Evolutionary conservation across 1,284 basidiomycete species (phyloP), one percentile per base, ranked within the genome.

Genomic region (Trichosporon coremiiforme): DNA sequence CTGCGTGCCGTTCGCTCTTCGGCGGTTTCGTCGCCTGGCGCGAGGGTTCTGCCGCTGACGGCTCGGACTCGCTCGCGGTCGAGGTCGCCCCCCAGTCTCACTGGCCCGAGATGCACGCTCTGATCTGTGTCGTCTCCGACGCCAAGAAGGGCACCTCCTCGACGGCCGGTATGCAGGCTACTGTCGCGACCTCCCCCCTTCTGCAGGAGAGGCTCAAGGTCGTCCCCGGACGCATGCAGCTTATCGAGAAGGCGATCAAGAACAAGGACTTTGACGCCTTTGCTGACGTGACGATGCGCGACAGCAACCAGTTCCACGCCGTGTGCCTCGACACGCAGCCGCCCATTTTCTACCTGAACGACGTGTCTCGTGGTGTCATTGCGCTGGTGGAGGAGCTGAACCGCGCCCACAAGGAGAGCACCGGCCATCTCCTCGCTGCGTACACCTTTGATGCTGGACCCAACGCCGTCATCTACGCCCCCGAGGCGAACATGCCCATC

Each of bases 281-380:
- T 76, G 95, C 95, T 1, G 85, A 86, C 67, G 89, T 98, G 81
- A 99, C 96, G 36, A 99, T 98, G 94, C 89, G 89, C 71, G 96
- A 99, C 84, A 96, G 94, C 72, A 99, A 98, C 86, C 91, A 94
- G 85, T 99, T 99, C 89, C 96, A 99, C 82, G 95, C 96, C 29
- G 94, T 97, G 76, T 93, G 92, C 71, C 90, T 99, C 75, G 97
- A 99, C 85, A 99, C 96, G 0, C 88, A 91, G 64, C 97, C 96
- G 0, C 97, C 96, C 63, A 99, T 99, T 85, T 98, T 99, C 84
- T 99, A 99, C 87, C 91, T 99, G 89, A 99, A 98, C 86, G 96
- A 99, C 83, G 93, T 95, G 75, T 92, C 90, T 73, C 88, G 91
- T 35, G 84, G 91, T 31, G 92, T 98, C 84, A 92, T 97, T 77